Evolutionary conservation across 305 asterid species (phyloP), one percentile per base, ranked within the genome.

Genomic region (Rubia peregrina): DNA sequence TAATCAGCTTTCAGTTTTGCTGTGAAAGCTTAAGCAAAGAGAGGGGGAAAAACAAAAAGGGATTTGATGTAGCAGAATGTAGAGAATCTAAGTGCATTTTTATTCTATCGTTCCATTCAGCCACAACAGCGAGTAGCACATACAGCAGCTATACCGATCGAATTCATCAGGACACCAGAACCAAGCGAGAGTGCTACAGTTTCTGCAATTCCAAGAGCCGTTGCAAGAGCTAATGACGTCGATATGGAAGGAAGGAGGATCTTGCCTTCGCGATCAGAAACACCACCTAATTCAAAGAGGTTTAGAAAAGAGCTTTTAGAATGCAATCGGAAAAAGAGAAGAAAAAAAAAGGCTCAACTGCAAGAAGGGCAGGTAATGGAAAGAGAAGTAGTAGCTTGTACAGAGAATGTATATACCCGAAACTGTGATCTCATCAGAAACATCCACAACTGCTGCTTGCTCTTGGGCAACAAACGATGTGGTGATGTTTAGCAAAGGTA

Each of bases 391-490:
- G 60, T 69, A 75, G 61, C 72, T 41, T 51, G 76, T 41, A 1
- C 19, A 68, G 64, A 57, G 44, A 53, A 68, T 26, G 14, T 14
- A 41, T 4, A 69, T 83, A 85, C 94, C 88, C 40, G 70, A 65
- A 59, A 61, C 77, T 72, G 71, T 76, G 71, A 73, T 19, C 73
- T 80, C 82, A 69, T 71, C 71, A 73, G 77, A 79, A 68, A 65
- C 85, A 75, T 80, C 86, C 65, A 70, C 59, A 69, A 78, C 59
- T n/a, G 82, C 71, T 26, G 97, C 90, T 80, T 92, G 98, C 87
- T 92, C 98, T 82, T 92, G 97, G 75, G 98, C 98, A 53, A 92
- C 97, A 65, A 89, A 92, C 36, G 98, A 92, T 43, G 98, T 92
- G 10, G 97, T 92, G 77, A 92, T 78, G 72, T 90, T 92, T 79